Conservation (phyloP, 768 basidiomycete genomes). For the Hydnum rufescens region DNA sequence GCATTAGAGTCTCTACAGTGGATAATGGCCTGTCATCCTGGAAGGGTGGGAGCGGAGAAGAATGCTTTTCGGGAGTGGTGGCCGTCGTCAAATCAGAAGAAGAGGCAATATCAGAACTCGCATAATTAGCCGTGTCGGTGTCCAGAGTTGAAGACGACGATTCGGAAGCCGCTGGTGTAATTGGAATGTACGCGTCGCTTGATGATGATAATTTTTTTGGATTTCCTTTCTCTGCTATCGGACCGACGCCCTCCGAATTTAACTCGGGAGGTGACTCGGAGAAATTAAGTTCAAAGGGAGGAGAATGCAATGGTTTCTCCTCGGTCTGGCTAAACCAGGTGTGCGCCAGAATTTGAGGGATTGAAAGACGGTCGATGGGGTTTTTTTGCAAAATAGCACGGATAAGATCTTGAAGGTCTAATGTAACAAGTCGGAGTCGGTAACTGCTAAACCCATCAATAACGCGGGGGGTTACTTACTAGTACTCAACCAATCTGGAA, state of each 20-base stretch:
- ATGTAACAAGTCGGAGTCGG: slow-evolving; percentile 1
- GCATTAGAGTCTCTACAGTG: not conserved
- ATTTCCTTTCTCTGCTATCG: no score
- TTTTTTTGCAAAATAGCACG: slow-evolving; percentile 59
- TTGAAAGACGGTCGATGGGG: slow-evolving; percentile 50
- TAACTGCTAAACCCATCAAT: not conserved
- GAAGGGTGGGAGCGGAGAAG: not conserved
- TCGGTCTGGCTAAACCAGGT: slow-evolving; percentile 48
- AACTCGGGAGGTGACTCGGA: no score
- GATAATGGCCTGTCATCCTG: no score
- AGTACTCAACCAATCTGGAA: slow-evolving; percentile 77
- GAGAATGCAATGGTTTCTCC: not conserved
- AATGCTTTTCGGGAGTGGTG: not conserved
- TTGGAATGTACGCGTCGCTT: no score
- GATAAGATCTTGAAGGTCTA: slow-evolving; percentile 77
- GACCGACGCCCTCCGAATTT: no score
- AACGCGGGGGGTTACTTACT: slow-evolving; percentile 46
- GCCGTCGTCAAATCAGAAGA: slow-evolving; percentile 1
- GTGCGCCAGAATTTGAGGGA: slow-evolving; percentile 70
- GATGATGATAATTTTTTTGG: no score
- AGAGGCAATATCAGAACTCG: slow-evolving; percentile 6
- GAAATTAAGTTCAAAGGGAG: not conserved
- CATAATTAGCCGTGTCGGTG: no score
- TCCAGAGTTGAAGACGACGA: no score
- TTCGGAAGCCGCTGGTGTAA: no score